These are phyloP conservation scores for Cadophora gregata DNA, from an alignment of 2,329 filamentous ascomycete genomes.

Conservation along the genomic window DNA sequence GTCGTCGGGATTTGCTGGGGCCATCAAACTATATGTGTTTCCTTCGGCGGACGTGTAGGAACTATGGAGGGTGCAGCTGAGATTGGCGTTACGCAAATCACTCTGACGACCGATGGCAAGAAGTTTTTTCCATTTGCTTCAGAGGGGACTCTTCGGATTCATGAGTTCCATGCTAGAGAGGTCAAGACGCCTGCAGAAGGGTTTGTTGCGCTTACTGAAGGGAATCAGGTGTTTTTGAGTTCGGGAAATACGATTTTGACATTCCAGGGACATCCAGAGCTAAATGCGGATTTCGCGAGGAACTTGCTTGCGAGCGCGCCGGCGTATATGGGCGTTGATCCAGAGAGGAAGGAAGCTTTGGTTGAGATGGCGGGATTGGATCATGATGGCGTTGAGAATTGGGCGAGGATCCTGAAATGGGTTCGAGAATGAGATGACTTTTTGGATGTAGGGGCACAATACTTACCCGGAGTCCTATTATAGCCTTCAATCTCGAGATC, in stretches of 20 bases:
- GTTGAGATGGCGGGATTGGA: conserved; percentile 41
- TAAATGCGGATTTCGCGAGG: conserved; percentile 49
- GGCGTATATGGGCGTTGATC: conserved; percentile 48
- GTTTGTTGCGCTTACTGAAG: conserved; percentile 47
- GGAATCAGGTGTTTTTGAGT: conserved; percentile 49
- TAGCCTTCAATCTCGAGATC: no score
- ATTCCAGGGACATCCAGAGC: conserved; percentile 54
- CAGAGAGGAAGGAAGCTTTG: conserved; percentile 42
- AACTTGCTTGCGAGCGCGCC: conserved; percentile 46
- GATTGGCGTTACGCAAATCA: conserved; percentile 48
- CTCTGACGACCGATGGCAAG: conserved; percentile 47
- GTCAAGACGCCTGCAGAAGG: conserved; percentile 45
- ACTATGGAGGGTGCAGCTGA: conserved; percentile 48
- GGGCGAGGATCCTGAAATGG: conserved; percentile 43
- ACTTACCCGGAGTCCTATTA: no score
- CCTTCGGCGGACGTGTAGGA: conserved; percentile 49
- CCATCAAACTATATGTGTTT: conserved; percentile 50
- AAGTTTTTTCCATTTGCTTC: conserved; percentile 46
- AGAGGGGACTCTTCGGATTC: conserved; percentile 37
- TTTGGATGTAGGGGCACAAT: no score
- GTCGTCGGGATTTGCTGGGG: conserved; percentile 52
- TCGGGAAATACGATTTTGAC: conserved; percentile 49
- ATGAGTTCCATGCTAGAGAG: conserved; percentile 52
- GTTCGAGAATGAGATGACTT: conserved; percentile 16
- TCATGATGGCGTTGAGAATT: conserved; percentile 49